Conservation (phyloP, 768 basidiomycete genomes). For the Asterophora parasitica region DNA sequence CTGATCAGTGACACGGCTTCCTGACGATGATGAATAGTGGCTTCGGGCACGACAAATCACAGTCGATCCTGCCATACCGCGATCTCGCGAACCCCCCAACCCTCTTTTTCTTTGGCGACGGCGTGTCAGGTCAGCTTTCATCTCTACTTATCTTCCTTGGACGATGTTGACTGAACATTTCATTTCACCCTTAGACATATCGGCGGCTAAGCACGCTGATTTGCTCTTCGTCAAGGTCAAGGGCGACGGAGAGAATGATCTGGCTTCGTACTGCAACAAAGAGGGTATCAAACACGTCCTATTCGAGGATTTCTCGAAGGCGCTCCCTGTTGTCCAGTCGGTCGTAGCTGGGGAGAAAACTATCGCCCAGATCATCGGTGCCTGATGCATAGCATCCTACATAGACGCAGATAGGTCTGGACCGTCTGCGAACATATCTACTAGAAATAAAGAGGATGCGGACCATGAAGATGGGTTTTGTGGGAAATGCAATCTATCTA, state of each 20-base stretch:
- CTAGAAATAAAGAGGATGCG: no score
- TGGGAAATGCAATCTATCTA: no score
- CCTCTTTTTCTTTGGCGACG: slow-evolving; percentile 97
- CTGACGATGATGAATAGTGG: slow-evolving; percentile 41
- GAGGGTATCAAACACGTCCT: slow-evolving; percentile 77
- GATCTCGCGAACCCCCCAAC: slow-evolving; percentile 63
- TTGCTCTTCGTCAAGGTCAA: slow-evolving; percentile 92
- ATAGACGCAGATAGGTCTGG: not conserved
- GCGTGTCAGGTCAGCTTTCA: slow-evolving; percentile 73
- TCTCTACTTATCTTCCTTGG: not conserved
- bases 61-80: slow-evolving; percentile 90
- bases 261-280: slow-evolving; percentile 75
- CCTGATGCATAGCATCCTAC: not conserved
- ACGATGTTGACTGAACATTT: not conserved
- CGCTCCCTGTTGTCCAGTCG: slow-evolving; percentile 52
- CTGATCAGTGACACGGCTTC: not conserved
- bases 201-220: slow-evolving; percentile 89
- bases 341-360: slow-evolving; percentile 72
- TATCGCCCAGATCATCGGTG: slow-evolving; percentile 41
- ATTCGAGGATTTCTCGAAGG: slow-evolving; percentile 67
- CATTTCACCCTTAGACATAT: slow-evolving; percentile 57
- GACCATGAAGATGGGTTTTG: no score
- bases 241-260: slow-evolving; percentile 74
- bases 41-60: slow-evolving; percentile 95
- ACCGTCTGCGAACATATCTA: not conserved